These are phyloP conservation scores for Suillus occidentalis DNA, from an alignment of 768 basidiomycete genomes.

Conservation along the genomic window DNA sequence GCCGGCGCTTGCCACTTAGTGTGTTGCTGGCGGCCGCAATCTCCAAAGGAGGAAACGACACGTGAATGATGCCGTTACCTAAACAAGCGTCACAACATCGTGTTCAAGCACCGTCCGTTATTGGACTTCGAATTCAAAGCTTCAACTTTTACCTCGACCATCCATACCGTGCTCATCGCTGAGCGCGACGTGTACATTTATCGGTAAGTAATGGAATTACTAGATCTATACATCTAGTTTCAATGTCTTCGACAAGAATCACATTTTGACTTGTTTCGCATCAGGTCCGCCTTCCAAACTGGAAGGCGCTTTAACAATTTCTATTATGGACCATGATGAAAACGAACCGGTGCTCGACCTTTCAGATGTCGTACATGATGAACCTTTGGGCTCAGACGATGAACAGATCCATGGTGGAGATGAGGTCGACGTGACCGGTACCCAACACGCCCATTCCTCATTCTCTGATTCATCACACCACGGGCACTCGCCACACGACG, in stretches of 20 bases:
- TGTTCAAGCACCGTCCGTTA: neutral
- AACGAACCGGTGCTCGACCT: slow-evolving; percentile 65
- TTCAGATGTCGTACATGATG: slow-evolving; percentile 85
- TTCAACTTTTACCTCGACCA: slow-evolving; percentile 17
- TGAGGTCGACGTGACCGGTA: slow-evolving; percentile 32
- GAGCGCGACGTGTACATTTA: slow-evolving; percentile 18
- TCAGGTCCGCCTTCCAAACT: neutral
- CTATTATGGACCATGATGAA: slow-evolving; percentile 52
- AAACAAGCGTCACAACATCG: slow-evolving; percentile 14
- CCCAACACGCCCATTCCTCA: slow-evolving; percentile 30
- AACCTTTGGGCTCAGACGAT: slow-evolving; percentile 62
- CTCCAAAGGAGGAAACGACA: slow-evolving; percentile 12
- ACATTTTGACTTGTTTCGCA: neutral
- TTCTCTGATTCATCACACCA: slow-evolving; percentile 19
- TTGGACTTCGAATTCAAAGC: slow-evolving; percentile 5
- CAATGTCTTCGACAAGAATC: neutral
- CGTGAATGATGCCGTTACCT: slow-evolving; percentile 30
- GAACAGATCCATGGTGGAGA: slow-evolving; percentile 32
- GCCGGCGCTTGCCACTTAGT: neutral
- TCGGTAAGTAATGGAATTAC: slow-evolving; percentile 15
- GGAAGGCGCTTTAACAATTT: slow-evolving; percentile 13
- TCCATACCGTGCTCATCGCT: slow-evolving; percentile 21
- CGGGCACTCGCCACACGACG: slow-evolving; percentile 22
- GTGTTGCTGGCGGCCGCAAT: neutral
- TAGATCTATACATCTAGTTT: no score